These are phyloP conservation scores for Climacium dendroides DNA, from an alignment of 225 moss, liverwort and hornwort species.

Conservation along the genomic window DNA sequence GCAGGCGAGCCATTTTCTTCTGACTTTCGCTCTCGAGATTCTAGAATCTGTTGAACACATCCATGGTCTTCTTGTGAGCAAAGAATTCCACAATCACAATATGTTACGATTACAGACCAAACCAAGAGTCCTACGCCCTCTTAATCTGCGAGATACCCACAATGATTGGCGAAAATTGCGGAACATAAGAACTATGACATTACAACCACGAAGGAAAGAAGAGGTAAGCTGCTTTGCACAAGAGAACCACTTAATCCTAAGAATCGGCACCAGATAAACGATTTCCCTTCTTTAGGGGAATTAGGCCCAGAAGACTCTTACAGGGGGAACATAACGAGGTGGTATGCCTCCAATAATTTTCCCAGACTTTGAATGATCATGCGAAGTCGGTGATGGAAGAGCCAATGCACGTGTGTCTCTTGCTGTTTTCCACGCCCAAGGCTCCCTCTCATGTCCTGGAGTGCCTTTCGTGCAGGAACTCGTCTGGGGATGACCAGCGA, in stretches of 20 bases:
- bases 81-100: not conserved
- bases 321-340: slow-evolving; percentile 39
- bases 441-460: slow-evolving; percentile 30
- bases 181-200: not conserved
- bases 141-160: not conserved
- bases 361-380: slow-evolving; percentile 18
- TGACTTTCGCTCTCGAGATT: slow-evolving; percentile 24
- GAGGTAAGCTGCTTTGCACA: not conserved
- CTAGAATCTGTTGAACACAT: slow-evolving; percentile 13
- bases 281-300: not conserved
- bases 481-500: slow-evolving; percentile 7
- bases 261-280: not conserved
- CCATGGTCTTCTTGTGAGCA: not conserved
- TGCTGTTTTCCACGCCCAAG: slow-evolving; percentile 32
- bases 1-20: slow-evolving; percentile 16
- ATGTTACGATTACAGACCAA: not conserved
- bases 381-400: slow-evolving; percentile 28
- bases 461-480: slow-evolving; percentile 22
- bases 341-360: slow-evolving; percentile 29
- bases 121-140: not conserved
- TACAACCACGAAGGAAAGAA: not conserved
- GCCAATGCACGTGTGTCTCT: slow-evolving; percentile 14
- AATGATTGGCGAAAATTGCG: not conserved
- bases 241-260: not conserved
- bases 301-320: slow-evolving; percentile 7